These are phyloP conservation scores for Clonostachys chloroleuca DNA, from an alignment of 2,329 filamentous ascomycete genomes.

Conservation along the genomic window DNA sequence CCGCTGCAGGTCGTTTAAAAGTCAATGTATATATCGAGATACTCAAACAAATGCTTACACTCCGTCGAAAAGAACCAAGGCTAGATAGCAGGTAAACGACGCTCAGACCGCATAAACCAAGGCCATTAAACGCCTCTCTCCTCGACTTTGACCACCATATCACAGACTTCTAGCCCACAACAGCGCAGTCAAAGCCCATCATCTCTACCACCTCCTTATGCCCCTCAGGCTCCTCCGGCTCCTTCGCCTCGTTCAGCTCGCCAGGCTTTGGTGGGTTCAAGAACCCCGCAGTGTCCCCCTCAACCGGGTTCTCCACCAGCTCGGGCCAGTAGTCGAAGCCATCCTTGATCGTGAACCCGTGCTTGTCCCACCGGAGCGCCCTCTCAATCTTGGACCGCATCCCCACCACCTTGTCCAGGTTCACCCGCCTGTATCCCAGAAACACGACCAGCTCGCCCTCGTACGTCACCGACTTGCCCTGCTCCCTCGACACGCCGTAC, in stretches of 20 bases:
- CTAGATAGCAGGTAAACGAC: too few relatives aligned
- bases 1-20: too few relatives aligned
- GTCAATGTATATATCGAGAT: too few relatives aligned
- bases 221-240: constrained; percentile 1
- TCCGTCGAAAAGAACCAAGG: too few relatives aligned
- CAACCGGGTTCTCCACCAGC: constrained; percentile 14
- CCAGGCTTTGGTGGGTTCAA: constrained; percentile 3
- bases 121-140: too few relatives aligned
- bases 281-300: constrained; percentile 12
- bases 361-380: constrained; percentile 40
- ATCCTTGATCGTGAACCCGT: constrained; percentile 15
- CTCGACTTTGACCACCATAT: too few relatives aligned
- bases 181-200: constrained; percentile 5
- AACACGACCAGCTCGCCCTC: constrained; percentile 20
- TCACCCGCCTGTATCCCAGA: constrained; percentile 15
- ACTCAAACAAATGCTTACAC: too few relatives aligned
- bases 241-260: constrained; percentile 1
- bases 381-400: constrained; percentile 16
- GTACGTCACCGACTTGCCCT: constrained; percentile 12
- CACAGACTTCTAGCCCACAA: constrained; percentile 2
- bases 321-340: constrained; percentile 17
- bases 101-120: too few relatives aligned
- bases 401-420: constrained; percentile 17
- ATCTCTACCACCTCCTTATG: neutral
- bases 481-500: constrained; percentile 11